Base-by-base conservation (phyloP, 2,329 filamentous ascomycete species). In the Lasiodiplodia citricola region DNA sequence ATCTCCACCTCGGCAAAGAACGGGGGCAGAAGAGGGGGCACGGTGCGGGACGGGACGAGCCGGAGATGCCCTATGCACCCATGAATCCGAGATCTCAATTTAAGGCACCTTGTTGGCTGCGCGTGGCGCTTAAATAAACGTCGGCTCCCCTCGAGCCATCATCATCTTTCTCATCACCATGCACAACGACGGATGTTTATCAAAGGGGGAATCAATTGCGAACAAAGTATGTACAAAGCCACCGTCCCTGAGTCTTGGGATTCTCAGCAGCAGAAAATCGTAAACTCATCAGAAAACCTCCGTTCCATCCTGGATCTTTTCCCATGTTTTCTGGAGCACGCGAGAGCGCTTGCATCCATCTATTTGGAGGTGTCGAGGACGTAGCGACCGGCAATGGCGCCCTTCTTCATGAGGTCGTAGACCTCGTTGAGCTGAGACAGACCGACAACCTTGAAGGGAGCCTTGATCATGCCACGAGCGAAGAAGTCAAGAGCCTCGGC, bases 401-500 rank as follows among this genome's bases (percentile, higher is more conserved):
- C 89, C 75, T 87, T 83, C 71, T 87, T 76, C 85, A 87, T 87
- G 75, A 94, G 79, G 60, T 94, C 87, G 79, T 91, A 97, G n/a
- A 97, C 91, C 67, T 88, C 86, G 72, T 91, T 87, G 72, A 98
- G 85, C 81, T 97, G 87, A 75, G 89, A 91, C 70, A 97, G 85
- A 16, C 93, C 93, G 66, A 93, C 89, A 8, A 88, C 87, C 90
- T 97, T 96, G 88, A 87, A 96, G 8, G 95, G 95, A 5, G 90
- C 90, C 78, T 93, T 91, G 86, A 98, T 94, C 72, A 96, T 83
- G 18, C 95, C 95, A 25, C 91, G 87, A 68, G 87, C 84, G 85
- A 88, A 97, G 84, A 97, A 97, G 73, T 97, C 94, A 71, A 98
- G 85, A 2, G 95, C 94, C 84, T 98, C 95, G 66, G 90, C 88